Percentiles rank a stretch among this genome's conserved stretches.
phyloP scores from a whole-genome alignment of 768 basidiomycete species.

The Termitomyces sp. region DNA sequence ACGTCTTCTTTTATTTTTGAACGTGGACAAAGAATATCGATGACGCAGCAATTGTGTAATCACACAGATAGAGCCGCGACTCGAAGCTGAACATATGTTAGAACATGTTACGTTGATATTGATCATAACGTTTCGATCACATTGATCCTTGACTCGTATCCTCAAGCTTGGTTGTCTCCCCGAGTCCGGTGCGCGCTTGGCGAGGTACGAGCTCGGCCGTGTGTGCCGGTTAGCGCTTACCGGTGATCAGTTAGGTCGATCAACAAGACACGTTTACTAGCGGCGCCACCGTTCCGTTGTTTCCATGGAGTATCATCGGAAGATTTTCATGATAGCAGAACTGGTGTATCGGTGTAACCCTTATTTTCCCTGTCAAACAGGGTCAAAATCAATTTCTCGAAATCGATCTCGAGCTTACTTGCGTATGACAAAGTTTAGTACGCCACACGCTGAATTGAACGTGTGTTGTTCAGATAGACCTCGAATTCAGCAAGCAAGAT shows the following conservation, averaged over 20 bases:
- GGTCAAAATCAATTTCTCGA: neutral
- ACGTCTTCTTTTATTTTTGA: neutral
- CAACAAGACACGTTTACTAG: neutral
- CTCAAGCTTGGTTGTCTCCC: neutral
- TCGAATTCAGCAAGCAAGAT: neutral
- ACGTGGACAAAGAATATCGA: no score
- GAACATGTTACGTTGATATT: no score
- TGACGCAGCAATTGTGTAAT: neutral
- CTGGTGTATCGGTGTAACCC: neutral
- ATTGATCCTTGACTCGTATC: neutral
- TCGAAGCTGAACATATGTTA: no score
- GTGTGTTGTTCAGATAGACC: neutral
- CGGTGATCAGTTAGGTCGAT: neutral
- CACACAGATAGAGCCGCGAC: neutral
- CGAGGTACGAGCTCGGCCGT: neutral
- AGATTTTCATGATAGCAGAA: neutral
- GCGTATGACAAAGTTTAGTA: neutral
- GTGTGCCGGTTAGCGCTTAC: neutral
- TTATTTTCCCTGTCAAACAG: neutral
- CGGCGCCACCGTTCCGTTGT: neutral
- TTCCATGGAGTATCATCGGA: slow-evolving; percentile 8
- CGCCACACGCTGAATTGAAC: neutral
- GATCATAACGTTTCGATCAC: neutral
- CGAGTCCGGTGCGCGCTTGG: neutral
- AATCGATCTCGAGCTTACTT: neutral